Evolutionary conservation across 768 basidiomycete genomes (phyloP).

Genomic region (Tricholomella constricta): DNA sequence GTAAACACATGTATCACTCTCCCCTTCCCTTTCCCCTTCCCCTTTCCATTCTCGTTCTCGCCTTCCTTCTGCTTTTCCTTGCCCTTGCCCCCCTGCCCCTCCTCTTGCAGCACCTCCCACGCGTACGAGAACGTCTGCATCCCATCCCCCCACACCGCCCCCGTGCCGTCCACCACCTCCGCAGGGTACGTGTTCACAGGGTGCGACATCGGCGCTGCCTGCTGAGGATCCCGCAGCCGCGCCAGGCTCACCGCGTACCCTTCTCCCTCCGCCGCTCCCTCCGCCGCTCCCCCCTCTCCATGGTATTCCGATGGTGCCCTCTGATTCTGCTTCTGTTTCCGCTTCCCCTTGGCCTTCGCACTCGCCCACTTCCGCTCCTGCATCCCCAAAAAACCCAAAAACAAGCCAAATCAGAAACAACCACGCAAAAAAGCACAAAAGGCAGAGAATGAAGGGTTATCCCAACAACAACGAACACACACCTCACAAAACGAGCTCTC

Average conservation of each 20-base stretch:
- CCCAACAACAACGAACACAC: no score
- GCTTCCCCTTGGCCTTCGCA: neutral
- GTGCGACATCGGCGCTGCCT: conserved; percentile 29
- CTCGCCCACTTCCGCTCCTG: neutral
- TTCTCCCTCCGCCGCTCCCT: neutral
- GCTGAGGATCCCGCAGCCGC: conserved; percentile 37
- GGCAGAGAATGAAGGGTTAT: no score
- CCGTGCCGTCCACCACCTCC: conserved; percentile 12
- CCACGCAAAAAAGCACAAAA: neutral
- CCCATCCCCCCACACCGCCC: conserved; percentile 29
- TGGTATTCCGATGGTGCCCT: neutral
- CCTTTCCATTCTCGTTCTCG: neutral
- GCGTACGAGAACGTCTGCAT: conserved; percentile 36
- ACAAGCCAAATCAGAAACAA: no score
- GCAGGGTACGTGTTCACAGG: conserved; percentile 33
- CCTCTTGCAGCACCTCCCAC: conserved; percentile 11
- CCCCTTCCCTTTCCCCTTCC: conserved; percentile 4
- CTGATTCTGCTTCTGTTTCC: neutral
- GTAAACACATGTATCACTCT: conserved; percentile 49
- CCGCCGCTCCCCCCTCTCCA: neutral
- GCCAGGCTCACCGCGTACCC: conserved; percentile 31
- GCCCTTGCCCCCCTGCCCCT: neutral
- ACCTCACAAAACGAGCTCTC: conserved; percentile 42
- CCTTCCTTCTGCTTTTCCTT: conserved; percentile 21
- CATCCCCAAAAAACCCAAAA: no score